Percentiles rank a stretch among this genome's conserved stretches.
phyloP scores from a whole-genome alignment of 2,329 filamentous ascomycete species.

The Cladosporium sp. region DNA sequence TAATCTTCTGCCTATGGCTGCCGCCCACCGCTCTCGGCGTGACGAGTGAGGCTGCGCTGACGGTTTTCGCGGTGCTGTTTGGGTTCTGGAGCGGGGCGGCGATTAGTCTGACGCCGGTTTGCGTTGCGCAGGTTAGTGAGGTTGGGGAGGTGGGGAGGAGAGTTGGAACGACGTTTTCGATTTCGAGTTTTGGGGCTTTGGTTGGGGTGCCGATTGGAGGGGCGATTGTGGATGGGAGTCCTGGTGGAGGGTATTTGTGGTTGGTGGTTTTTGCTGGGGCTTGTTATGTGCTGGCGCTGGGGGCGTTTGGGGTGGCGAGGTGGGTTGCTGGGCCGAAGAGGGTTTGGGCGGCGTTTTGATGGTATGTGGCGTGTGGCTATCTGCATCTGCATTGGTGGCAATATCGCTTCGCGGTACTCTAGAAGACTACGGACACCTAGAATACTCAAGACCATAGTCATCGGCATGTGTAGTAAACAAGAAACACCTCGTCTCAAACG shows the following conservation, averaged over 20 bases:
- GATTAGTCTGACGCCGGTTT: slow-evolving; percentile 44
- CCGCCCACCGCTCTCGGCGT: slow-evolving; percentile 42
- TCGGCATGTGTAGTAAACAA: background rate
- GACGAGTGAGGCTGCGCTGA: slow-evolving; percentile 26
- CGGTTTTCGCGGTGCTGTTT: slow-evolving; percentile 36
- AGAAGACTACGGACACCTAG: background rate
- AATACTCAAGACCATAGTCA: background rate
- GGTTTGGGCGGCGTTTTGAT: background rate
- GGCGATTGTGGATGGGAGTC: slow-evolving; percentile 7
- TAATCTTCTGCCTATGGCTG: slow-evolving; percentile 73
- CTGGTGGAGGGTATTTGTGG: background rate
- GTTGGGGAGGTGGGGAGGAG: slow-evolving; percentile 44
- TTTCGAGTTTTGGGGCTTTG: slow-evolving; percentile 6
- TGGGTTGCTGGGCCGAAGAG: slow-evolving; percentile 1
- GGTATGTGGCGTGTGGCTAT: background rate
- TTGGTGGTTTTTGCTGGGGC: background rate
- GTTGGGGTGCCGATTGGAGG: slow-evolving; percentile 13
- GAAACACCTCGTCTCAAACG: background rate
- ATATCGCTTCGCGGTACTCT: too few species aligned
- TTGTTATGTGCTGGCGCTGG: background rate
- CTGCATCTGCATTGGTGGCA: background rate
- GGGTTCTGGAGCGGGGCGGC: slow-evolving; percentile 44
- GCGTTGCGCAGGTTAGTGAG: slow-evolving; percentile 50
- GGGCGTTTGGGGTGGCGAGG: slow-evolving; percentile 2
- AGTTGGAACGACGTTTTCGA: slow-evolving; percentile 6